Conservation (phyloP, 768 basidiomycete genomes). For the Macrolepiota fuliginosa region DNA sequence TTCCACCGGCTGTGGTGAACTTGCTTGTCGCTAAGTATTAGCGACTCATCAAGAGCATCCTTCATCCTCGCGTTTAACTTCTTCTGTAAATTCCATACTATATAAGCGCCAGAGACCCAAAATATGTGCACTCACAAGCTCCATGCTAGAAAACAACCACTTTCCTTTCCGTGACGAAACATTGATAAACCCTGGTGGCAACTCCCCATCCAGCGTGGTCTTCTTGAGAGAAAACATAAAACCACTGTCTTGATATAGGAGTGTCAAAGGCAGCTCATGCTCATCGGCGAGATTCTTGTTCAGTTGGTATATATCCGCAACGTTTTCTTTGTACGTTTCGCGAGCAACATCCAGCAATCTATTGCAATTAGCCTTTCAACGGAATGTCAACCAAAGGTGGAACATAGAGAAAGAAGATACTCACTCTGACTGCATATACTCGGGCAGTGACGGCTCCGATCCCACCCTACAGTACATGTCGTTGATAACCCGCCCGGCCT, state of each 20-base stretch:
- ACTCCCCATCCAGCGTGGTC: slow-evolving; percentile 55
- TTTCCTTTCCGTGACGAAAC: slow-evolving; percentile 63
- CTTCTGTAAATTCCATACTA: slow-evolving; percentile 45
- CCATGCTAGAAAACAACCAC: slow-evolving; percentile 76
- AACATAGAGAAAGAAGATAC: not conserved
- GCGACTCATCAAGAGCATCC: slow-evolving; percentile 86
- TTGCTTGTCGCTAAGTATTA: slow-evolving; percentile 82
- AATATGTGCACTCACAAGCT: slow-evolving; percentile 53
- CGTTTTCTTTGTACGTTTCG: slow-evolving; percentile 92
- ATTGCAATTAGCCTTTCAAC: slow-evolving; percentile 65
- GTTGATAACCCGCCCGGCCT: not conserved
- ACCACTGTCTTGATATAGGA: slow-evolving; percentile 70
- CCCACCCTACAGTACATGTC: slow-evolving; percentile 48
- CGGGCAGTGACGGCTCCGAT: slow-evolving; percentile 73
- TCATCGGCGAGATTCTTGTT: slow-evolving; percentile 56
- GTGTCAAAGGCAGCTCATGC: slow-evolving; percentile 60
- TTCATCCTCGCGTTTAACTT: slow-evolving; percentile 88
- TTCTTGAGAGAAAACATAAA: slow-evolving; percentile 76
- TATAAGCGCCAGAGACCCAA: not conserved
- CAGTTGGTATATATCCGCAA: slow-evolving; percentile 80
- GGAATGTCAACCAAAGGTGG: not conserved
- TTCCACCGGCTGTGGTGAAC: slow-evolving; percentile 10
- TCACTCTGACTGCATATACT: slow-evolving; percentile 85
- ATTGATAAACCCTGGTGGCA: slow-evolving; percentile 75
- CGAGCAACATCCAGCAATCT: slow-evolving; percentile 91